These are phyloP conservation scores for Mortierella sp. DNA, from an alignment of 371 early-diverging fungal species.

Conservation along the genomic window DNA sequence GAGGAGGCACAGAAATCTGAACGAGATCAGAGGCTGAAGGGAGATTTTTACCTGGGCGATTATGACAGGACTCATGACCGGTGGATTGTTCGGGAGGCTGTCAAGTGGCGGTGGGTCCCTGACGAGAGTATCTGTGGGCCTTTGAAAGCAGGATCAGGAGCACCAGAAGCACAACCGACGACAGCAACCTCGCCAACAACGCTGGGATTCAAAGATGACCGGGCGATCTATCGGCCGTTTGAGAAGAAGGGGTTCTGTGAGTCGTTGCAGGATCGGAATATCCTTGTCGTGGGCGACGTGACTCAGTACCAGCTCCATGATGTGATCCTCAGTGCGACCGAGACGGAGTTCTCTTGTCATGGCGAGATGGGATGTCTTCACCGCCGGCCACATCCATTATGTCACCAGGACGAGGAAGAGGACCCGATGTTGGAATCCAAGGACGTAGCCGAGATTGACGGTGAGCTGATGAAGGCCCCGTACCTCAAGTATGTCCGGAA, in stretches of 20 bases:
- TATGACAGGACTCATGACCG: slow-evolving; percentile 27
- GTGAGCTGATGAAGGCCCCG: slow-evolving; percentile 16
- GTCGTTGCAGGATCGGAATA: slow-evolving; percentile 24
- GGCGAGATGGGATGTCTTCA: slow-evolving; percentile 68
- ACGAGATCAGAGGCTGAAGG: not conserved
- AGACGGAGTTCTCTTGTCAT: slow-evolving; percentile 65
- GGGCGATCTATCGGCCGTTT: slow-evolving; percentile 27
- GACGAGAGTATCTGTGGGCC: slow-evolving; percentile 47
- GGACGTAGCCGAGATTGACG: slow-evolving; percentile 11
- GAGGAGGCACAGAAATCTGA: not conserved
- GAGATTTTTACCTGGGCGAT: slow-evolving; percentile 24
- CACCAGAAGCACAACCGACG: not conserved
- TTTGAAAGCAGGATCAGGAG: not conserved
- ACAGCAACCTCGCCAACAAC: not conserved
- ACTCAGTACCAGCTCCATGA: slow-evolving; percentile 72
- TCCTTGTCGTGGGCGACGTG: slow-evolving; percentile 70
- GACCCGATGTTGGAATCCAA: not conserved
- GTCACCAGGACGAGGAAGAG: slow-evolving; percentile 8
- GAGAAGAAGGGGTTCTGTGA: slow-evolving; percentile 24
- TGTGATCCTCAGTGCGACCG: slow-evolving; percentile 62
- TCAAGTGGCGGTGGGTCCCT: slow-evolving; percentile 53
- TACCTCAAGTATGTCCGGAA: slow-evolving; percentile 67
- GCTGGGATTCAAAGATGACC: slow-evolving; percentile 21
- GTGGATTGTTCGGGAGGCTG: slow-evolving; percentile 44
- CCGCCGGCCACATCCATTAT: slow-evolving; percentile 25